phyloP scores from a whole-genome alignment of 441 rosid genomes.

The Pelargonium myrrhifolium region DNA sequence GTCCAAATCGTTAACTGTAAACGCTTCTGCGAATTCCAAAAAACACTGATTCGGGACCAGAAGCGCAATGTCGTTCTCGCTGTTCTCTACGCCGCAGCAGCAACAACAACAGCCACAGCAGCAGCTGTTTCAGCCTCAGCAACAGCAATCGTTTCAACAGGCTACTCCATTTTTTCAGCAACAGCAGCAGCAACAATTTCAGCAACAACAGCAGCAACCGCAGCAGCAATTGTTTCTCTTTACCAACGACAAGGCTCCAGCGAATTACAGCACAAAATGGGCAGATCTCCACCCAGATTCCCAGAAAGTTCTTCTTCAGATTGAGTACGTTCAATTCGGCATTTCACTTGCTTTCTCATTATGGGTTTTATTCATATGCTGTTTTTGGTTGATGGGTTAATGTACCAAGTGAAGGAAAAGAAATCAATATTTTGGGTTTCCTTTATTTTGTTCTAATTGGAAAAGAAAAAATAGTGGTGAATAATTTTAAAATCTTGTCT shows the following conservation, averaged over 20 bases:
- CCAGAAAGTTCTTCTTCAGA: slow-evolving; percentile 72
- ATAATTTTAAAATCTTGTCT: neutral
- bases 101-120: slow-evolving; percentile 21
- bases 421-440: neutral
- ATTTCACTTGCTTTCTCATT: slow-evolving; percentile 6
- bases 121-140: slow-evolving; percentile 27
- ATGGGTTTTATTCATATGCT: neutral
- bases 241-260: slow-evolving; percentile 77
- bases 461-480: neutral
- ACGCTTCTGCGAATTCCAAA: neutral
- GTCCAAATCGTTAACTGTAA: neutral
- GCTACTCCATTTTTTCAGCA: slow-evolving; percentile 14
- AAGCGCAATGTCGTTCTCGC: slow-evolving; percentile 3
- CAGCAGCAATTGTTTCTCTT: slow-evolving; percentile 69
- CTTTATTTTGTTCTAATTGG: neutral
- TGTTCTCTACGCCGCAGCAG: slow-evolving; percentile 36
- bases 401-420: neutral
- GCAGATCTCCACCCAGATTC: slow-evolving; percentile 96
- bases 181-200: slow-evolving; percentile 34
- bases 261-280: slow-evolving; percentile 88
- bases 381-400: slow-evolving; percentile 9
- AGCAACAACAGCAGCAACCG: slow-evolving; percentile 33
- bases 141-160: slow-evolving; percentile 23
- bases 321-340: slow-evolving; percentile 51
- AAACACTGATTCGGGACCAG: neutral